Base-by-base conservation (phyloP, 2,329 filamentous ascomycete genomes). In the Botrytis tulipae region DNA sequence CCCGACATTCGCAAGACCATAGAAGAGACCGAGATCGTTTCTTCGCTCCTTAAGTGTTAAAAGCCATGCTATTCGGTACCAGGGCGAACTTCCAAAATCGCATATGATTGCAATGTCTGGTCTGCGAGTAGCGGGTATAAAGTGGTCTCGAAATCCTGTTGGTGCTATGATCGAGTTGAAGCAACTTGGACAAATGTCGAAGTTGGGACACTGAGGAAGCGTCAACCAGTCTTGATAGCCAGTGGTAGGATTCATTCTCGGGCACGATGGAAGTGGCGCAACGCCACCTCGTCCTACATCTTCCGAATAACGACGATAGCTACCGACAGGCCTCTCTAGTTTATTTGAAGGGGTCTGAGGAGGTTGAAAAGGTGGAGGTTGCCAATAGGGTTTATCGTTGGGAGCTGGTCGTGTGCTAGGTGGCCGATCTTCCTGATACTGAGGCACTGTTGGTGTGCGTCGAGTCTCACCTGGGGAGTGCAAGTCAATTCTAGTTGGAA, bases 41-140 rank as follows among this genome's bases (percentile, higher is more conserved):
- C 88, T 85, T 20, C 89, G 83, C 76, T 93, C 89, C 81, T 94
- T 94, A 70, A 92, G 84, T 3, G 91, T 95, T 75, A 97, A 86
- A 4, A 95, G 86, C 89, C 92, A 97, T 0, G 94, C 94, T 57
- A 97, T 89, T 42, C 93, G 90, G 78, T 93, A 91, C 93, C 94
- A 98, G 0, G 91, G 89, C 0, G 86, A 87, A 20, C 89, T 87
- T 44, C 93, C 93, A 82, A 98, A 93, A 76, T 94, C 91, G 83
- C 95, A 98, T 63, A 87, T 85, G 12, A 93, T 86, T 63, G 88
- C 85, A 59, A 86, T 84, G 22, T 88, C 86, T 4, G 86, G 84
- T 25, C 90, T 88, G 42, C 86, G 84, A 44, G 89, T 86, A 51
- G 89, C 88, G 4, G 87, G 86, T 18, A 90, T 84, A 78, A 97